phyloP scores from a whole-genome alignment of 73 alveolate genomes.

The Paramecium sonneborni region DNA sequence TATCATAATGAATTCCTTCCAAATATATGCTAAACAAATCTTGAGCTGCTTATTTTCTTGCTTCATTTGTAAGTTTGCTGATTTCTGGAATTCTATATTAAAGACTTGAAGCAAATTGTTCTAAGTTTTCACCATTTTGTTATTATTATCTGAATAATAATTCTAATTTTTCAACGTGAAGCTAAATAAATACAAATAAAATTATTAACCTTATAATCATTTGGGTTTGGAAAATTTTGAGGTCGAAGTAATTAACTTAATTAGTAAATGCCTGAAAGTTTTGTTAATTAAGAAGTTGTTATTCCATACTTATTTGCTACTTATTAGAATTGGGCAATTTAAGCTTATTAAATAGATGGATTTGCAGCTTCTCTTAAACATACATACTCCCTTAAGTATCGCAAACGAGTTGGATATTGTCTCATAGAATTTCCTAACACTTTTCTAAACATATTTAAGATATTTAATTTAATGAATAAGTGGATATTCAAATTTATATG shows the following conservation, averaged over 20 bases:
- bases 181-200: neutral
- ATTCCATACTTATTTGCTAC: slow-evolving; percentile 10
- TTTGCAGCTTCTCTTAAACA: slow-evolving; percentile 14
- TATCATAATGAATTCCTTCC: slow-evolving; percentile 10
- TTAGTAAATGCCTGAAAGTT: neutral
- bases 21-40: slow-evolving; percentile 22
- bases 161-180: neutral
- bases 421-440: neutral
- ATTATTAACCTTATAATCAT: neutral
- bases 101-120: neutral
- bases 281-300: neutral
- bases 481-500: neutral
- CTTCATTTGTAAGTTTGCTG: neutral
- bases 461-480: neutral
- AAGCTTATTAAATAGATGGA: slow-evolving; percentile 17
- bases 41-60: slow-evolving; percentile 10
- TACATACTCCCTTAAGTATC: slow-evolving; percentile 24
- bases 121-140: neutral
- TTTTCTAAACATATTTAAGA: slow-evolving; percentile 9
- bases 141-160: neutral
- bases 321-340: neutral
- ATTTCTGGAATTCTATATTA: neutral
- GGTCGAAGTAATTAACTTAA: neutral
- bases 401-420: neutral
- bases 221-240: neutral